Conservation (phyloP, 306 rosid species). For the Trichosanthes truncata region DNA sequence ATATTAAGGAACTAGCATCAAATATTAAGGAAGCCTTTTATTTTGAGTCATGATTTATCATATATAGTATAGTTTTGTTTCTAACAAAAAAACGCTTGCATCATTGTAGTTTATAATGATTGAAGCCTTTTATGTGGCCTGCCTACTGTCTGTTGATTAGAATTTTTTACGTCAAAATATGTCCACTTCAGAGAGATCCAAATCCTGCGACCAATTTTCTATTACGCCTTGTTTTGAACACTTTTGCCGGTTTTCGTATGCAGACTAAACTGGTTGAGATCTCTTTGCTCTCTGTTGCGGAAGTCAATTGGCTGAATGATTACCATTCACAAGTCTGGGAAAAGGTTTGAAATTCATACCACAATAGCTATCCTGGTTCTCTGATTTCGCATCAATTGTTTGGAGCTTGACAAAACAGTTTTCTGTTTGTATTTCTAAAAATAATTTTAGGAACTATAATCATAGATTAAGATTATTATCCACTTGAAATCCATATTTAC, state of each 20-base stretch:
- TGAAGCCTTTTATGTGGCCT: background rate
- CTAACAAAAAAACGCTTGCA: background rate
- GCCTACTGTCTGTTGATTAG: background rate
- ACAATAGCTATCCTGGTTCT: background rate
- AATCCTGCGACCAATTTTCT: background rate
- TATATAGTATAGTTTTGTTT: background rate
- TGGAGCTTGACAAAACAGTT: background rate
- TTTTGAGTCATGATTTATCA: background rate
- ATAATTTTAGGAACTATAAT: background rate
- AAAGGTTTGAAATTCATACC: slow-evolving; percentile 40
- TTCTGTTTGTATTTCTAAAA: background rate
- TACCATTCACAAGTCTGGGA: slow-evolving; percentile 90
- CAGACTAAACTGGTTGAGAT: slow-evolving; percentile 76
- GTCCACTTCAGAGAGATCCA: background rate
- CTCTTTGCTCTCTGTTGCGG: slow-evolving; percentile 60
- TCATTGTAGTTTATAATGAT: background rate
- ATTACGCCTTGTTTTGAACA: background rate
- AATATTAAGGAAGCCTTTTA: background rate
- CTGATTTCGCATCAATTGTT: background rate
- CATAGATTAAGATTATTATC: background rate
- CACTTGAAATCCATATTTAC: background rate
- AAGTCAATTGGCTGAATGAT: slow-evolving; percentile 67
- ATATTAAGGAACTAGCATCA: background rate
- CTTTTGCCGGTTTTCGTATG: slow-evolving; percentile 20
- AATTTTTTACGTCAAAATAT: background rate